Percentiles rank a stretch among this genome's conserved stretches.
phyloP scores from a whole-genome alignment of 1,139 yeast species.

The Saccharomyces pastorianus region DNA sequence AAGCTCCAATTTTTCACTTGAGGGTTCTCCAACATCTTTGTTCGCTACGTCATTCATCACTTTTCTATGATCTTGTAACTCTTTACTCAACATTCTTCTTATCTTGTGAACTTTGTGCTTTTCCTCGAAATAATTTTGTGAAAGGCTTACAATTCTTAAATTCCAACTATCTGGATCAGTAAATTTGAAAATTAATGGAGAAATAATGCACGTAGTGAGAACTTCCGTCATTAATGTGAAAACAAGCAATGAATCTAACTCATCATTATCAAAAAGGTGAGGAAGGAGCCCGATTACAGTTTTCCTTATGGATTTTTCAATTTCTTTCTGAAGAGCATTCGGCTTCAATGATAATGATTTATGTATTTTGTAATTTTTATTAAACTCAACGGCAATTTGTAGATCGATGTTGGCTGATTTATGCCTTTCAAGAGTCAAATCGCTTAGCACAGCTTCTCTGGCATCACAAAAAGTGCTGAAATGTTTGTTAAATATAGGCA shows the following conservation, averaged over 20 bases:
- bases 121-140: slow-evolving; percentile 64
- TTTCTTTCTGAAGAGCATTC: slow-evolving; percentile 34
- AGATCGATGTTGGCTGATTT: slow-evolving; percentile 43
- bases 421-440: slow-evolving; percentile 17
- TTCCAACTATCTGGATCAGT: slow-evolving; percentile 77
- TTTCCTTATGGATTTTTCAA: slow-evolving; percentile 46
- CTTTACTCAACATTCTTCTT: slow-evolving; percentile 48
- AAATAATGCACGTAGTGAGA: slow-evolving; percentile 45
- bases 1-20: slow-evolving; percentile 22
- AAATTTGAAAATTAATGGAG: slow-evolving; percentile 49
- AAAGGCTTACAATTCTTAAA: slow-evolving; percentile 48
- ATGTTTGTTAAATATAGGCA: slow-evolving; percentile 66
- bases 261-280: slow-evolving; percentile 41
- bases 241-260: slow-evolving; percentile 45
- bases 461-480: slow-evolving; percentile 48
- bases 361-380: slow-evolving; percentile 49
- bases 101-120: slow-evolving; percentile 68
- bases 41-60: background rate
- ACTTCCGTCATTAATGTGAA: slow-evolving; percentile 53
- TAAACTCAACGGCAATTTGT: slow-evolving; percentile 53
- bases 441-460: slow-evolving; percentile 37
- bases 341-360: slow-evolving; percentile 45
- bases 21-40: background rate
- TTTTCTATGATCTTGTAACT: slow-evolving; percentile 17
- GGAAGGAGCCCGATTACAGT: slow-evolving; percentile 44